Conservation (phyloP, 129 eudicot genomes). For the Lactuca sativa region DNA sequence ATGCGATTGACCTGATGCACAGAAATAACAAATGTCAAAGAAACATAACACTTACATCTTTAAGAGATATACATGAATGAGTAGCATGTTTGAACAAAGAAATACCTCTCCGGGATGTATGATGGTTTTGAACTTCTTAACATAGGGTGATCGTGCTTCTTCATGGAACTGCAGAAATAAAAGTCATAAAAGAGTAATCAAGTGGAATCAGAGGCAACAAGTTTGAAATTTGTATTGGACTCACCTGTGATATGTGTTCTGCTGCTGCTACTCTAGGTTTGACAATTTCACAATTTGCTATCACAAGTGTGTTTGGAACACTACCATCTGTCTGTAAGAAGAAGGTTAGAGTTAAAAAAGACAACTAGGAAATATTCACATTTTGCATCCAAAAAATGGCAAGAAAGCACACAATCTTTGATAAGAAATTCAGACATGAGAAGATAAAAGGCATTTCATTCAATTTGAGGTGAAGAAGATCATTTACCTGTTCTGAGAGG, state of each 20-base stretch:
- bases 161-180: conserved; percentile 63
- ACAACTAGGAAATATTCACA: conserved; percentile 9
- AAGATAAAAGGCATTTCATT: neutral
- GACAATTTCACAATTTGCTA: conserved; percentile 89
- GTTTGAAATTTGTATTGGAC: neutral
- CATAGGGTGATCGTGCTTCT: conserved; percentile 86
- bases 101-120: conserved; percentile 97
- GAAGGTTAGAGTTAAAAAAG: neutral
- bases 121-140: conserved; percentile 81
- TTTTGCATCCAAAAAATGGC: conserved; percentile 2
- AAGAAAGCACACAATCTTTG: conserved; percentile 10
- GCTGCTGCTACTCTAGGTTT: conserved; percentile 94
- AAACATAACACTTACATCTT: conserved; percentile 1
- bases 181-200: neutral
- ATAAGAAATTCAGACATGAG: neutral
- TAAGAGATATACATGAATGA: neutral
- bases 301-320: conserved; percentile 87
- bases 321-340: conserved; percentile 84
- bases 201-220: neutral
- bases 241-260: conserved; percentile 91
- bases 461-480: conserved; percentile 14
- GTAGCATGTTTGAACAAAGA: neutral
- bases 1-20: conserved; percentile 77
- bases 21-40: conserved; percentile 4
- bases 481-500: conserved; percentile 87